phyloP scores from a whole-genome alignment of 2,329 filamentous ascomycete genomes.

The Aspergillus fumigatus region DNA sequence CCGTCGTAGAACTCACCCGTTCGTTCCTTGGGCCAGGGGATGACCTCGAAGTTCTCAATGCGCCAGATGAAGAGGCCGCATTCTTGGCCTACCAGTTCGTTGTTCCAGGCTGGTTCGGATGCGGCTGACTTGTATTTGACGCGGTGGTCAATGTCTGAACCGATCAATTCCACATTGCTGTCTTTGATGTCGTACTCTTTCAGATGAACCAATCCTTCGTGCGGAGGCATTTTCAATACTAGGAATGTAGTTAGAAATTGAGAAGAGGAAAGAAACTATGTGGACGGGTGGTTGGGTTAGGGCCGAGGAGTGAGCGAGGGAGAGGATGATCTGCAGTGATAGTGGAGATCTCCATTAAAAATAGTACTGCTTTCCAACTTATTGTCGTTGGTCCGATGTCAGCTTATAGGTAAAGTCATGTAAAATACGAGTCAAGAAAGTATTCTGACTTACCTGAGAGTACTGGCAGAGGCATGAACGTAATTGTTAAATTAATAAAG shows the following conservation, averaged over 20 bases:
- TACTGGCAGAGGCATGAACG: no score
- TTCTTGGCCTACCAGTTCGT: conserved; percentile 49
- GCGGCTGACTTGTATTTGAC: conserved; percentile 64
- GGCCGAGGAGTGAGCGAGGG: no score
- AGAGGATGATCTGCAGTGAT: no score
- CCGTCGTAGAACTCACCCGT: conserved; percentile 62
- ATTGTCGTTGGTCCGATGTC: no score
- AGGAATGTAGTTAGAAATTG: not conserved
- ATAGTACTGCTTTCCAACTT: no score
- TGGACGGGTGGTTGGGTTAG: not conserved
- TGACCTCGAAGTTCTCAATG: conserved; percentile 62
- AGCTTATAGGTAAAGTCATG: no score
- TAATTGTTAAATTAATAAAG: no score
- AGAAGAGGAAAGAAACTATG: not conserved
- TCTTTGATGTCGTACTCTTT: conserved; percentile 65
- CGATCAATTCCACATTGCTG: conserved; percentile 64
- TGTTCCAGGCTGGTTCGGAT: conserved; percentile 64
- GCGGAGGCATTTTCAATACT: conserved; percentile 51
- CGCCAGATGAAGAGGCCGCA: conserved; percentile 61
- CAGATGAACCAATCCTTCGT: conserved; percentile 57
- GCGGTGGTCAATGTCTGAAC: conserved; percentile 60
- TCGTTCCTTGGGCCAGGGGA: conserved; percentile 55
- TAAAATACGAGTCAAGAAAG: no score
- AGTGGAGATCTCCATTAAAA: no score
- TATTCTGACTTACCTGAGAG: no score